Evolutionary conservation across 2,329 filamentous ascomycete species (phyloP).

Genomic region (Blastomyces parvus): DNA sequence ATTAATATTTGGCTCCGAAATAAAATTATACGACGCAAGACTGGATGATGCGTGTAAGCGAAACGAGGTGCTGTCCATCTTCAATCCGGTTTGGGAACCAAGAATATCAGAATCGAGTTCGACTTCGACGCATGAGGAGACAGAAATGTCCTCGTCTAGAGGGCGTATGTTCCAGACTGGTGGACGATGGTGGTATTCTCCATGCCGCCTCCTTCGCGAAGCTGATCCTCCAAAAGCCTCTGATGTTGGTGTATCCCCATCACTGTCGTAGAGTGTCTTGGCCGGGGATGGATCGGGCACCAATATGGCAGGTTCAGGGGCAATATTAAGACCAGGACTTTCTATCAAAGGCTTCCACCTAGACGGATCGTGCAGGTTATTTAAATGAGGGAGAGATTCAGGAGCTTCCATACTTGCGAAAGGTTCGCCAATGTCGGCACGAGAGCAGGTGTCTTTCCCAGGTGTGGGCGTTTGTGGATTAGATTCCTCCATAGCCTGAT

Average conservation of each 20-base stretch:
- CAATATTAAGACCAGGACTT: background rate
- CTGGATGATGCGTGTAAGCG: background rate
- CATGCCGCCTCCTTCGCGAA: constrained; percentile 22
- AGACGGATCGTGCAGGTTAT: background rate
- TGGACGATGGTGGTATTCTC: constrained; percentile 26
- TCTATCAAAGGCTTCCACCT: background rate
- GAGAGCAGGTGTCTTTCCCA: background rate
- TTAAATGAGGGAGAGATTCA: background rate
- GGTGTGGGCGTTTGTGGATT: background rate
- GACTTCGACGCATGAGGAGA: constrained; percentile 5
- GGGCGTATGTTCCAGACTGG: constrained; percentile 22
- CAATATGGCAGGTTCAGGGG: background rate
- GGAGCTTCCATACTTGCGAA: background rate
- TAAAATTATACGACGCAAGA: background rate
- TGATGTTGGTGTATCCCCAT: constrained; percentile 13
- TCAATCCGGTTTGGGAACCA: constrained; percentile 12
- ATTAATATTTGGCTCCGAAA: background rate
- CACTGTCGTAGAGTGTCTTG: constrained; percentile 12
- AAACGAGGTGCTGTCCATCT: background rate
- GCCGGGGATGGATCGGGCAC: constrained; percentile 5
- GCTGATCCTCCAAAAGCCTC: constrained; percentile 19
- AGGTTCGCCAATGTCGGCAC: background rate
- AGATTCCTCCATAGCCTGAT: background rate
- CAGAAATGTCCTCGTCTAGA: constrained; percentile 5
- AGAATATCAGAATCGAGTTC: constrained; percentile 8